phyloP scores from a whole-genome alignment of 2,329 filamentous ascomycete species.

The Thelonectria discophora region DNA sequence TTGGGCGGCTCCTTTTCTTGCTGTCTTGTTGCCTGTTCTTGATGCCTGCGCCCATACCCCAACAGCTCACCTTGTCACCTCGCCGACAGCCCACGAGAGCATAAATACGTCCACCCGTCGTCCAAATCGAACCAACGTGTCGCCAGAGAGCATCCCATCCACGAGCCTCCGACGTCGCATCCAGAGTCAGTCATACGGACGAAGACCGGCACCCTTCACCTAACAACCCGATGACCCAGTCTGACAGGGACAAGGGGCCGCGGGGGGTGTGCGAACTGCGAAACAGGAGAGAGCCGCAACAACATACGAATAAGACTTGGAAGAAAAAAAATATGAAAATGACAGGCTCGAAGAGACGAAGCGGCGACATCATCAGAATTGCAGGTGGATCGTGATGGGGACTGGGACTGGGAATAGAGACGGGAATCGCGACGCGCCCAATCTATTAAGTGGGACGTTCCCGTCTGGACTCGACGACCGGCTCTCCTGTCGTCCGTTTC shows the following conservation, averaged over 20 bases:
- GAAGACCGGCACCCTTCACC: not conserved
- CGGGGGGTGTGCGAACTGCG: not conserved
- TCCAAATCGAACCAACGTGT: not conserved
- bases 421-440: slow-evolving; percentile 4
- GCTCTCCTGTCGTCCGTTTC: not conserved
- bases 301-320: not conserved
- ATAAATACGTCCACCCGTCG: not conserved
- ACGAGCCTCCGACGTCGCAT: not conserved
- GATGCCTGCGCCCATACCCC: not conserved
- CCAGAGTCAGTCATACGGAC: not conserved
- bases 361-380: not conserved
- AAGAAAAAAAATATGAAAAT: not conserved
- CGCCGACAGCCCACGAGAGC: not conserved
- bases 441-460: slow-evolving; percentile 8
- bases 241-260: not conserved
- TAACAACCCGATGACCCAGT: not conserved
- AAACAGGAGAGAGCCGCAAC: not conserved
- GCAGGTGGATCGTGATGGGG: not conserved
- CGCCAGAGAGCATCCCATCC: no score
- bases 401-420: slow-evolving; percentile 8
- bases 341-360: not conserved
- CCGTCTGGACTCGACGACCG: not conserved
- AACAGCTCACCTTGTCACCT: not conserved
- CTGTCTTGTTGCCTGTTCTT: no score
- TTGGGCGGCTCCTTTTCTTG: not conserved